Evolutionary conservation across 129 eudicot genomes (phyloP).

Genomic region (Tagetes erecta): DNA sequence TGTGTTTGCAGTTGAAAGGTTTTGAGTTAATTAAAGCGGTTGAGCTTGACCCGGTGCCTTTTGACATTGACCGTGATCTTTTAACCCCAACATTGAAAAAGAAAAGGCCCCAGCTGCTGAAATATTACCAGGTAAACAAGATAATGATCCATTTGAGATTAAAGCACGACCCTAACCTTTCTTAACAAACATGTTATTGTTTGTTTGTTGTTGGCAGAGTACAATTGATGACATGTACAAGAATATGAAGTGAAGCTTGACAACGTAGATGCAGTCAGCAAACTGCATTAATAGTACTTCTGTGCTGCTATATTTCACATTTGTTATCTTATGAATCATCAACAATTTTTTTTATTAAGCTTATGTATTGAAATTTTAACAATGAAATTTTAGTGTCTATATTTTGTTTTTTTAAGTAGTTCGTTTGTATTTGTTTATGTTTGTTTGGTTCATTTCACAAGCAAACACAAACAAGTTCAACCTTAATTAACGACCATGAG

Average conservation of each 20-base stretch:
- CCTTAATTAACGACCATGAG: too few species aligned
- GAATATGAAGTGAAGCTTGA: slow-evolving; percentile 30
- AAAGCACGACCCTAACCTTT: neutral
- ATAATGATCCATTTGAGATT: slow-evolving; percentile 6
- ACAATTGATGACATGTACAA: slow-evolving; percentile 49
- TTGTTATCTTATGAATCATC: neutral
- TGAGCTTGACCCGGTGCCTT: slow-evolving; percentile 82
- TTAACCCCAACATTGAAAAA: slow-evolving; percentile 79
- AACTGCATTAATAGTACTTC: slow-evolving; percentile 2
- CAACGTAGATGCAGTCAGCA: neutral
- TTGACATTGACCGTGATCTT: slow-evolving; percentile 92
- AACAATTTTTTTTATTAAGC: neutral
- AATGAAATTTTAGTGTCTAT: neutral
- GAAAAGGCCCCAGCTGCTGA: slow-evolving; percentile 84
- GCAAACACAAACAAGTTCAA: too few species aligned
- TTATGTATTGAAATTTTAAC: neutral
- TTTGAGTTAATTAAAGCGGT: slow-evolving; percentile 72
- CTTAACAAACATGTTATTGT: neutral
- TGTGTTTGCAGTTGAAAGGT: slow-evolving; percentile 66
- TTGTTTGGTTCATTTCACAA: too few species aligned
- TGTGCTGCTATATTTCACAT: slow-evolving; percentile 1
- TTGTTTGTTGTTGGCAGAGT: slow-evolving; percentile 31
- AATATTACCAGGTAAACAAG: slow-evolving; percentile 66
- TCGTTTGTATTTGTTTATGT: too few species aligned
- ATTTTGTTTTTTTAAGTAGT: neutral